A percentile compares a stretch with the other conserved stretches of the same genome.
phyloP scores from a whole-genome alignment of 768 basidiomycete genomes.

The Phlebiopsis gigantea region DNA sequence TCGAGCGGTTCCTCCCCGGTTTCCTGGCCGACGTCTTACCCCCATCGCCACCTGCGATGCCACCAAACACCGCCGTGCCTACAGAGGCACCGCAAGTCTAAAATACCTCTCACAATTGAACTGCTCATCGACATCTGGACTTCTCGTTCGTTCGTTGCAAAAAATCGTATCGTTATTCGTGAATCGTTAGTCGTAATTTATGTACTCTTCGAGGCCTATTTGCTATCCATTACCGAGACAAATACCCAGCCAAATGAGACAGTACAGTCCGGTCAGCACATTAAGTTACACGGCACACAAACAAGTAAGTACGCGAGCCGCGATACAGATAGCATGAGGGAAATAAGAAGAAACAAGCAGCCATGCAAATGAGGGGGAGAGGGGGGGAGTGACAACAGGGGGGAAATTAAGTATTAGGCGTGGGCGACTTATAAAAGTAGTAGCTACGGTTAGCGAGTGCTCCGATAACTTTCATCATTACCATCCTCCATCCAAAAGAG shows the following conservation, averaged over 20 bases:
- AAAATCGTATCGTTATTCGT: background rate
- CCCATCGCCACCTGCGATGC: slow-evolving; percentile 23
- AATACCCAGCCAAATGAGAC: background rate
- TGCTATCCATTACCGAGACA: background rate
- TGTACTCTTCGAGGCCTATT: background rate
- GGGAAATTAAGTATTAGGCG: slow-evolving; percentile 4
- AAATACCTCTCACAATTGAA: background rate
- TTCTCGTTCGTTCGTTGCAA: background rate
- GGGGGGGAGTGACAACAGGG: background rate
- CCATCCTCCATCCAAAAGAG: slow-evolving; percentile 1
- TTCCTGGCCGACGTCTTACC: slow-evolving; percentile 74
- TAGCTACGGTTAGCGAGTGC: slow-evolving; percentile 4
- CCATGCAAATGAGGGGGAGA: background rate
- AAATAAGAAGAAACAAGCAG: background rate
- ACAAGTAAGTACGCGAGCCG: background rate
- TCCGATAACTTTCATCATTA: slow-evolving; percentile 1
- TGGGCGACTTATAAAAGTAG: slow-evolving; percentile 4
- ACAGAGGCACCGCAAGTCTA: background rate
- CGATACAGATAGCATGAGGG: background rate
- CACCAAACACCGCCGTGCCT: slow-evolving; percentile 5
- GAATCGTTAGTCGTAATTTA: background rate
- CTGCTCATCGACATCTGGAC: background rate
- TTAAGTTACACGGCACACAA: background rate
- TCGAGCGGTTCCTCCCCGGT: slow-evolving; percentile 89
- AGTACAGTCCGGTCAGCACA: background rate